phyloP scores from a whole-genome alignment of 345 rosid genomes.

The Linum tenue region DNA sequence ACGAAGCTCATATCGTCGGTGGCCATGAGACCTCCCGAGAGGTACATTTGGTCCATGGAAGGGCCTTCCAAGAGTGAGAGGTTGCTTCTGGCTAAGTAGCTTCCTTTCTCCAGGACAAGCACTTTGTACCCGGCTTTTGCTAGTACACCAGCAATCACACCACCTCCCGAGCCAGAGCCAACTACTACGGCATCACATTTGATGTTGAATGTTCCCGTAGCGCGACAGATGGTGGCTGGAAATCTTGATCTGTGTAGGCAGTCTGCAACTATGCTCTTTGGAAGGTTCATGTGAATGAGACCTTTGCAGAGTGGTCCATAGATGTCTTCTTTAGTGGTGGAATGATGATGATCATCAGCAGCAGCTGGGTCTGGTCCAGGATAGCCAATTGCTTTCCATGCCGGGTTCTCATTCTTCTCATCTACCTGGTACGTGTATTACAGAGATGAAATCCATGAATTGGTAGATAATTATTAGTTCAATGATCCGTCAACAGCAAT shows the following conservation, averaged over 20 bases:
- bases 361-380: slow-evolving; percentile 53
- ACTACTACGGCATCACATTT: slow-evolving; percentile 72
- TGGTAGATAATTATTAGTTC: neutral
- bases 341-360: slow-evolving; percentile 9
- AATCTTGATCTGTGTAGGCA: slow-evolving; percentile 36
- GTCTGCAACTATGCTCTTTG: slow-evolving; percentile 33
- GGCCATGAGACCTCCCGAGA: slow-evolving; percentile 43
- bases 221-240: slow-evolving; percentile 22
- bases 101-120: slow-evolving; percentile 70
- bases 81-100: slow-evolving; percentile 51
- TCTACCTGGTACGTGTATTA: slow-evolving; percentile 32
- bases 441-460: neutral
- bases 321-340: slow-evolving; percentile 24
- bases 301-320: slow-evolving; percentile 59
- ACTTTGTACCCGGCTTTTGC: slow-evolving; percentile 72
- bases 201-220: slow-evolving; percentile 17
- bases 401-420: slow-evolving; percentile 40
- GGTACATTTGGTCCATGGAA: slow-evolving; percentile 65
- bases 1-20: slow-evolving; percentile 47
- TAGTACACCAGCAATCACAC: slow-evolving; percentile 66
- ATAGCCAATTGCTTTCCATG: slow-evolving; percentile 78
- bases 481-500: no score
- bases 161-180: slow-evolving; percentile 79
- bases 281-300: slow-evolving; percentile 37
- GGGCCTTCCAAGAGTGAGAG: slow-evolving; percentile 70